Base-by-base conservation (phyloP, 805 yeast species). In the Lipomyces mesembrius region DNA sequence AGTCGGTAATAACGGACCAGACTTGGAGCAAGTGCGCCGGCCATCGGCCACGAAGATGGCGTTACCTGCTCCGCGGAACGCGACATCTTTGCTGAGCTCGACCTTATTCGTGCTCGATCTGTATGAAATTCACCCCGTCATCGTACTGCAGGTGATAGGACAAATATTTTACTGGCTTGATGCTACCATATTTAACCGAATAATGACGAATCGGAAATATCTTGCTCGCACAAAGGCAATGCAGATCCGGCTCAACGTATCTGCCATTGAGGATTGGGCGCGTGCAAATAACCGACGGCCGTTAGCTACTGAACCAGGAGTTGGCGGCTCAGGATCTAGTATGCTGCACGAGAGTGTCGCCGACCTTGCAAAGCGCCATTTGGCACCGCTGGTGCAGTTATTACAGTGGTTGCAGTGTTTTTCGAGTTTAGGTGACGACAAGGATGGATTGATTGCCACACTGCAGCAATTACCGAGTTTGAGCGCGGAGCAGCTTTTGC, bases 241-340 rank as follows among this genome's bases (percentile, higher is more conserved):
- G 78, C 98, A 95, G 75, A 88, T 95, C 57, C 82, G 98, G 63
- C 83, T 95, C 63, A 95, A 95, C 73, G 74, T 95, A 9, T 92
- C 97, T 0, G 84, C 90, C 4, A 79, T 95, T 56, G 98, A 95
- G 77, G 97, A 95, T 75, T 95, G 99, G 99, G 84, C 94, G 37
- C 84, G 96, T 67, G 82, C 85, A 5, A 89, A 88, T 72, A 86
- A 87, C 73, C 80, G 84, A 71, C 81, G 81, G 35, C 85, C 86
- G 14, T 77, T 76, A 63, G 72, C 77, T 29, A 71, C 71, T 39
- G 75, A 74, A 55, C 75, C 53, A 32, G 57, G 60, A 3, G 61
- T 54, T n/a, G 61, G 62, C 12, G 69, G 65, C 20, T 65, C 66
- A 7, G 63, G 65, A 20, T 34, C 70, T 0, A 57, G 72, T 12